Base-by-base conservation (phyloP, 2,329 filamentous ascomycete genomes). In the Alternaria conjuncta region DNA sequence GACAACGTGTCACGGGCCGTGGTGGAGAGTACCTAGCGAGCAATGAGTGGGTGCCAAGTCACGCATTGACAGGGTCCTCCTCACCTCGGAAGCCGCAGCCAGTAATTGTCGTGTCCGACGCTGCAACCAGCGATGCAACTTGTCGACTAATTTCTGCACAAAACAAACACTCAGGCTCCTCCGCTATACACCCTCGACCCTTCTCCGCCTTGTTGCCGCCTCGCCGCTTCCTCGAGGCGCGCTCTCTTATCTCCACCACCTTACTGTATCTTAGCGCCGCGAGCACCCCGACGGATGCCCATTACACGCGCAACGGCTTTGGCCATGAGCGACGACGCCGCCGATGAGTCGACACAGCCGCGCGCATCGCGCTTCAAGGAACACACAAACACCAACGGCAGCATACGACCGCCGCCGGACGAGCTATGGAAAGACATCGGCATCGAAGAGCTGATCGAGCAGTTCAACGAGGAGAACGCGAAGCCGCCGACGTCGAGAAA, bases 341-440 rank as follows among this genome's bases (percentile, higher is more conserved):
- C 20, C 18, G 68, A 71, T n/a, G 70, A 71, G 46, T 61, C 71
- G n/a, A 60, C 55, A 18, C 61, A 23, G 12, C 67, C 70, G 44
- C 75, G 75, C 62, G 55, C 70, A 13, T 74, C 70, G 54, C 66
- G 70, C 30, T 77, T 77, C 67, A 68, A 58, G 44, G 75, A 77
- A 53, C 74, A 71, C 62, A 76, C 75, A 5, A 78, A 78, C 65
- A 75, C 72, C 6, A 72, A 65, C 20, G 69, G 57, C 57, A 70
- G 60, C 43, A 79, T 79, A 49, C 71, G 68, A 21, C 65, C 77
- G 20, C 76, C 77, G 57, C 76, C 76, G 2, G 71, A 72, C 26
- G 70, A 72, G 59, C 66, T 76, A 44, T 76, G 74, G 73, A 69
- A 69, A 53, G 72, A 75, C 20, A 51, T 75, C 5, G 68, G 55